phyloP scores from a whole-genome alignment of 352 stramenopile species.

The Phytophthora fragariaefolia region DNA sequence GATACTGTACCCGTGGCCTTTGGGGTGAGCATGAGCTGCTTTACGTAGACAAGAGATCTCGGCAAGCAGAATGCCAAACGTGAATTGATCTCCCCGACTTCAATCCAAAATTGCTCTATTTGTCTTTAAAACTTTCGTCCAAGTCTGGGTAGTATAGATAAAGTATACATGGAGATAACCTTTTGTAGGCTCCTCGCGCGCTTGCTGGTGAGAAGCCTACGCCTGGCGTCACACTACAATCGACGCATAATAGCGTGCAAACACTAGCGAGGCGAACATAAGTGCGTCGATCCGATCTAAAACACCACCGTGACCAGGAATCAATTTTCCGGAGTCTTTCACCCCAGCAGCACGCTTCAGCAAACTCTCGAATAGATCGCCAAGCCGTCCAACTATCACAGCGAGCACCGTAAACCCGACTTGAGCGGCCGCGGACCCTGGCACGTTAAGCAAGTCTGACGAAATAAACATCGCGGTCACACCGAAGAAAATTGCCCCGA shows the following conservation, averaged over 20 bases:
- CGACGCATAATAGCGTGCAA: conserved; percentile 65
- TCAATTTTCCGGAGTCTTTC: conserved; percentile 96
- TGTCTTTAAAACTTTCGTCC: no score
- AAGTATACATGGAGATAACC: conserved; percentile 10
- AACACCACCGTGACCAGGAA: conserved; percentile 96
- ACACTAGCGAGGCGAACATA: conserved; percentile 89
- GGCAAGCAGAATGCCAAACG: no score
- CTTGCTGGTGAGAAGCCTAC: conserved; percentile 32
- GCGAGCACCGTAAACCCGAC: conserved; percentile 89
- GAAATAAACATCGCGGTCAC: conserved; percentile 89
- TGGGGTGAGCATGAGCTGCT: background rate
- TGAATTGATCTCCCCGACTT: no score
- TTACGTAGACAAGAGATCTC: no score
- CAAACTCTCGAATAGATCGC: conserved; percentile 96
- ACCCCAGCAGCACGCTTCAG: conserved; percentile 95
- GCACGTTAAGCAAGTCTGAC: conserved; percentile 70
- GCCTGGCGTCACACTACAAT: conserved; percentile 46
- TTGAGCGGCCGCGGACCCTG: conserved; percentile 80
- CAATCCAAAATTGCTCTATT: no score
- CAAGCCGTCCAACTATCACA: conserved; percentile 93
- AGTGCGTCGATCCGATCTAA: conserved; percentile 96
- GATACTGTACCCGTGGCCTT: conserved; percentile 43
- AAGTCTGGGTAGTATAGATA: no score
- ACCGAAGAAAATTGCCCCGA: conserved; percentile 87
- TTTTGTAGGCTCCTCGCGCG: conserved; percentile 15